Base-by-base conservation (phyloP, 1,284 basidiomycete genomes). In the Cryptococcus sp. region DNA sequence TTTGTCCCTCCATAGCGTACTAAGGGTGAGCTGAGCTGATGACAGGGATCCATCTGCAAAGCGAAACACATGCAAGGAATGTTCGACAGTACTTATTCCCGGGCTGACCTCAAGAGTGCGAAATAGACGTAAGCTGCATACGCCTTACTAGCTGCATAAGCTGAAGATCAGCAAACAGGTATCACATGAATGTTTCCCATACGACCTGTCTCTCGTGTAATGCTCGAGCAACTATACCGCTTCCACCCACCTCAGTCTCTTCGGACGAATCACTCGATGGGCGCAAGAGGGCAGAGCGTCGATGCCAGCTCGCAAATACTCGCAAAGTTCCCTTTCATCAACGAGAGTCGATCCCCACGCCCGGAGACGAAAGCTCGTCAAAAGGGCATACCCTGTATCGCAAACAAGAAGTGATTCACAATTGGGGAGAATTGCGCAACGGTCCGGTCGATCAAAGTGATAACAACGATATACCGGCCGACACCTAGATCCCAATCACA, bases 31-130 rank as follows among this genome's bases (percentile, higher is more conserved):
- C 16, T 39, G 36, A 7, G 36, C 18, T 39, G 36, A 16, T 39
- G 14, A 39, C 50, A 74, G 72, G 19, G 72, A 74, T 49, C 68
- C 69, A 4, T 55, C 60, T 0, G 34, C 70, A 24, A 74, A 74
- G 54, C 54, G 64, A 16, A 47, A 59, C 0, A 46, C 70, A 19
- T 74, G 72, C 54, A 51, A 48, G 21, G 37, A 23, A 7, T 74
- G 72, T 59, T 53, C 55, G 11, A 65, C 72, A 1, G 59, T 72
- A 1, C 60, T 72, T 1, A 56, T 74, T 10, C 70, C 70, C 5
- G 72, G 72, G 3, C 45, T 72, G 28, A 72, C 69, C 1, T 53
- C 55, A 25, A 54, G 62, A 4, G 56, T 71, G 4, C 60, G 71
- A 16, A 64, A 69, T 41, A 48, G 64, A 34, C 61, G 70, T 71